These are phyloP conservation scores for Pelargonium cotyledonis DNA, from an alignment of 441 rosid species.

Conservation along the genomic window DNA sequence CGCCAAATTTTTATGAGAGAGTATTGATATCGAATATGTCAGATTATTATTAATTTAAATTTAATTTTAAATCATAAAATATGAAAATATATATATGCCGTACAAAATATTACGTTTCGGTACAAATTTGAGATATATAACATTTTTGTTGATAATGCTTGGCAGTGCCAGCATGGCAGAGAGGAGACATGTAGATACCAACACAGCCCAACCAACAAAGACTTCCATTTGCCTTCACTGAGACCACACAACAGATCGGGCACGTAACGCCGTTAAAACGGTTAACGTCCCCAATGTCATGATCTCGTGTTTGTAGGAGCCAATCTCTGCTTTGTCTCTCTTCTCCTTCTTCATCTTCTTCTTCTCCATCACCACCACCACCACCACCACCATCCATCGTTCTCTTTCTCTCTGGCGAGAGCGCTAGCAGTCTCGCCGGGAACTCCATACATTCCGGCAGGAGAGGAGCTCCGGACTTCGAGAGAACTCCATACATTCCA, in stretches of 20 bases:
- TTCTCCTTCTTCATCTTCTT: background rate
- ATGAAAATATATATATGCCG: no score
- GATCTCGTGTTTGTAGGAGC: conserved; percentile 27
- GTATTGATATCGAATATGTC: no score
- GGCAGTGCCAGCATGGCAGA: background rate
- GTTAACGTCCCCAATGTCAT: conserved; percentile 21
- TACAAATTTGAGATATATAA: no score
- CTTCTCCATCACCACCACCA: background rate
- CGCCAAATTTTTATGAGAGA: no score
- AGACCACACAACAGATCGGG: conserved; percentile 19
- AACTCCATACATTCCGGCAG: conserved; percentile 16
- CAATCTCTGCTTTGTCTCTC: conserved; percentile 15
- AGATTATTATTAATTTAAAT: no score
- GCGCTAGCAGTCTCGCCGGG: conserved; percentile 31
- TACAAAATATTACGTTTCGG: no score
- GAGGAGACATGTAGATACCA: background rate
- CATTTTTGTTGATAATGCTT: background rate
- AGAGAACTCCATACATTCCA: background rate
- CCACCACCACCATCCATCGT: background rate
- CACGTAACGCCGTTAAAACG: conserved; percentile 31
- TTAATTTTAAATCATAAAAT: no score
- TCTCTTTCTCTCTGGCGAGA: conserved; percentile 42
- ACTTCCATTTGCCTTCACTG: conserved; percentile 10
- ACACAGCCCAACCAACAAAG: background rate
- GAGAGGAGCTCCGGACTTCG: background rate